Evolutionary conservation across 805 yeast genomes (phyloP).

Genomic region (Ogataea pini): DNA sequence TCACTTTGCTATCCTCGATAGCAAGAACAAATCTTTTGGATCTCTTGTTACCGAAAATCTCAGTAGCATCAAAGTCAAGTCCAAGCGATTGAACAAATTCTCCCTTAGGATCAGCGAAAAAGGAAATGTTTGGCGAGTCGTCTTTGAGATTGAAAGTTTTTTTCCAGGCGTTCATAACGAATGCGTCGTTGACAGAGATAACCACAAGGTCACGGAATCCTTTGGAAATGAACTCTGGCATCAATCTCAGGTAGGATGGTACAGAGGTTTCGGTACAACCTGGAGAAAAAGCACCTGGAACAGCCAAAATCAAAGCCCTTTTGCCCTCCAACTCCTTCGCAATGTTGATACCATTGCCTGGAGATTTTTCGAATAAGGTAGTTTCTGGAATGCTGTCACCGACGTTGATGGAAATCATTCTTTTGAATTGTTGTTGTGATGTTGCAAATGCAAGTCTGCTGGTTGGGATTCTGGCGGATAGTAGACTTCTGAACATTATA

Average conservation of each 20-base stretch:
- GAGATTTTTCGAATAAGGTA: constrained; percentile 27
- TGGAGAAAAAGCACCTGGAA: constrained; percentile 81
- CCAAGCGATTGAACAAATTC: constrained; percentile 68
- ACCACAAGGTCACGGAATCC: constrained; percentile 67
- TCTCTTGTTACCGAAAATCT: constrained; percentile 75
- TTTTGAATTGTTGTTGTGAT: constrained; percentile 5
- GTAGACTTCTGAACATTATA: constrained; percentile 2
- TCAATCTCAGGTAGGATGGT: constrained; percentile 65
- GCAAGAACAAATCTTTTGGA: constrained; percentile 74
- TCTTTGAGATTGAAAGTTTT: constrained; percentile 39
- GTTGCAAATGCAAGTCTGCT: constrained; percentile 1
- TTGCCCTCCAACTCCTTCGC: constrained; percentile 24
- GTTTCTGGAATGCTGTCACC: constrained; percentile 25
- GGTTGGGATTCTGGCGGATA: background rate
- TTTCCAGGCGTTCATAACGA: constrained; percentile 83
- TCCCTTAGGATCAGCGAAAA: constrained; percentile 80
- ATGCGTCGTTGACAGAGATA: constrained; percentile 83
- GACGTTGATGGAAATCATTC: constrained; percentile 21
- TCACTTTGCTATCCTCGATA: constrained; percentile 73
- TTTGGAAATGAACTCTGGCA: constrained; percentile 55
- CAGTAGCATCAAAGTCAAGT: constrained; percentile 71
- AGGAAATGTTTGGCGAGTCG: constrained; percentile 28
- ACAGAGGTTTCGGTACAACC: constrained; percentile 73
- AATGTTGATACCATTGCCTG: constrained; percentile 25
- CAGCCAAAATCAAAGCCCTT: constrained; percentile 55